Evolutionary conservation across 1,284 basidiomycete genomes (phyloP).

Genomic region (Mycosarcoma mackinlayi): DNA sequence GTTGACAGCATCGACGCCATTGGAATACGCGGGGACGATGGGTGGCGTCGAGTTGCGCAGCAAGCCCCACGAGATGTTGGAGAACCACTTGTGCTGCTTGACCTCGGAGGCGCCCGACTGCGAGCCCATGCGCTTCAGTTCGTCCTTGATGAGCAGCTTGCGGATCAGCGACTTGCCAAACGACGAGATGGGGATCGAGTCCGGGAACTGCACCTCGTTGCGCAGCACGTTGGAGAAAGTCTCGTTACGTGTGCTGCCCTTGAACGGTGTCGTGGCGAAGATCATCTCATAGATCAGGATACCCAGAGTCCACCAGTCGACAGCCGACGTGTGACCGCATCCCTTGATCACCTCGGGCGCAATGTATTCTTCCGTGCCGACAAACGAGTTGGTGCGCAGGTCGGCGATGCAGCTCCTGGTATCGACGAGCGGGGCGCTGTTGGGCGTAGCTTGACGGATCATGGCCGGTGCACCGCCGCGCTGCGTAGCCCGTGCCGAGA

Average conservation of each 20-base stretch:
- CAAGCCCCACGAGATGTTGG: constrained; percentile 94
- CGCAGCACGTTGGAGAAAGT: constrained; percentile 96
- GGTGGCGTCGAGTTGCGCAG: constrained; percentile 91
- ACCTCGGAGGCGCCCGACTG: constrained; percentile 96
- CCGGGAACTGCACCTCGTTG: constrained; percentile 87
- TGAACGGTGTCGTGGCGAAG: constrained; percentile 98
- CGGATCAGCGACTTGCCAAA: constrained; percentile 83
- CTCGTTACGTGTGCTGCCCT: constrained; percentile 90
- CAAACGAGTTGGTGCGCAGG: constrained; percentile 98
- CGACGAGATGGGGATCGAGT: constrained; percentile 83
- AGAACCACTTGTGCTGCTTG: constrained; percentile 99
- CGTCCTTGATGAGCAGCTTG: constrained; percentile 92
- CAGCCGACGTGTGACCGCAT: constrained; percentile 95
- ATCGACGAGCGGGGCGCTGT: constrained; percentile 93
- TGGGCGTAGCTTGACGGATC: constrained; percentile 86
- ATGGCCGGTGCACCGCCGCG: constrained; percentile 85
- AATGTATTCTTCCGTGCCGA: constrained; percentile 99
- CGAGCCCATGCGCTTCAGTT: constrained; percentile 87
- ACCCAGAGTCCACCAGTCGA: constrained; percentile 99
- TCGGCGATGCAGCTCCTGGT: constrained; percentile 97
- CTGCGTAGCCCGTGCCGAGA: constrained; percentile 88
- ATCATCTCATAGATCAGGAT: constrained; percentile 99
- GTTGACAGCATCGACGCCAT: constrained; percentile 85
- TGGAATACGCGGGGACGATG: constrained; percentile 85
- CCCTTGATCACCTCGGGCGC: constrained; percentile 98